Base-by-base conservation (phyloP, 169 alveolate genomes). In the Haemoproteus tartakovskyi region DNA sequence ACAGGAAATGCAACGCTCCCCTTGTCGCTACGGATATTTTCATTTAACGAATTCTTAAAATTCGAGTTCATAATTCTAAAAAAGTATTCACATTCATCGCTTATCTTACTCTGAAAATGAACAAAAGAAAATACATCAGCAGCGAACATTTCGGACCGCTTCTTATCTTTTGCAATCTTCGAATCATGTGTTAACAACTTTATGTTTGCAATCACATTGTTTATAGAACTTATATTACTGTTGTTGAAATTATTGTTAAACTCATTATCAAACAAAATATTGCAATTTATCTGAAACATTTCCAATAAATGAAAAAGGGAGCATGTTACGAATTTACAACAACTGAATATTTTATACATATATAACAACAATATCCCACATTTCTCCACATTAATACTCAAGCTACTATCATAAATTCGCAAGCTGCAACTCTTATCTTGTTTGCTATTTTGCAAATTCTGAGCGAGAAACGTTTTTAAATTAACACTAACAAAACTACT, bases 181-280 rank as follows among this genome's bases (percentile, higher is more conserved):
- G 84, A 74, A 74, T 74, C 84, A 18, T 74, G 84, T 2, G 51
- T 43, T 78, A 74, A 57, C 84, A 74, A 74, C 46, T 74, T 74
- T 16, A 74, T 56, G n/a, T 43, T 74, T 1, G 78, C 18, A 21
- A 74, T 36, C 37, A 74, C 18, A 3, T 29, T 26, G 12, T 74
- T 74, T 24, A 74, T 46, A 5, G 84, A 74, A 19, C 59, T 38
- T 12, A 74, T 74, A 40, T 74, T 74, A 16, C 84, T 74, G 59
- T 74, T 74, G 29, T 74, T 74, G 26, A 46, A 27, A 11, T 74
- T 74, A 19, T 57, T 74, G 26, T 74, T 74, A 74, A 74, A 74
- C 24, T 74, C 12, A 24, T 74, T 74, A 18, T 45, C 59, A 74
- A 57, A 74, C 12, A 74, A 22, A 12, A 74, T 21, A 26, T 74